These are phyloP conservation scores for Amaranthus hypochondriacus DNA, from an alignment of 148 eudicot species.

Conservation along the genomic window DNA sequence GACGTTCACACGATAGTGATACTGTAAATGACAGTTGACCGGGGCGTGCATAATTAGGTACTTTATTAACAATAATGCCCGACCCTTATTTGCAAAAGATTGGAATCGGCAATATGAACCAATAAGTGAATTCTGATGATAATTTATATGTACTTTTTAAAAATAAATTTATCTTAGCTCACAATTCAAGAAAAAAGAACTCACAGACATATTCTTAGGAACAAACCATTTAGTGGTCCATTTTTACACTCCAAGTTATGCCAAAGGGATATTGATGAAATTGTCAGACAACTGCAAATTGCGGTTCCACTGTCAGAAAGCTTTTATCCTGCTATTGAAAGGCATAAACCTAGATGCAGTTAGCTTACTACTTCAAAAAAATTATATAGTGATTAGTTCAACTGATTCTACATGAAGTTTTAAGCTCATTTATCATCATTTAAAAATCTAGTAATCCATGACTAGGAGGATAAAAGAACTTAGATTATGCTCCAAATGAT, in stretches of 20 bases:
- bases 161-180: neutral
- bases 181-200: neutral
- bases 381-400: neutral
- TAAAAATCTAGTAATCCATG: neutral
- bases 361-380: neutral
- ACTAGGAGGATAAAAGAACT: neutral
- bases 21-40: no score
- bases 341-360: neutral
- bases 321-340: neutral
- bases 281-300: neutral
- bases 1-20: no score
- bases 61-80: no score
- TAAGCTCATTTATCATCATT: neutral
- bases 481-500: neutral
- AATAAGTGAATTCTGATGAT: no score
- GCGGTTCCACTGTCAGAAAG: neutral
- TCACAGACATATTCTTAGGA: constrained; percentile 5
- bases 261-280: neutral
- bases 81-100: no score
- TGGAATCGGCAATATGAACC: no score
- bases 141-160: neutral
- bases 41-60: no score
- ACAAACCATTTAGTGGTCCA: neutral
- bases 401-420: neutral
- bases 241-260: neutral